Evolutionary conservation across 495 filamentous ascomycete species (phyloP), one percentile per base, ranked within the genome.

Genomic region (Symbiotaphrina buchneri): DNA sequence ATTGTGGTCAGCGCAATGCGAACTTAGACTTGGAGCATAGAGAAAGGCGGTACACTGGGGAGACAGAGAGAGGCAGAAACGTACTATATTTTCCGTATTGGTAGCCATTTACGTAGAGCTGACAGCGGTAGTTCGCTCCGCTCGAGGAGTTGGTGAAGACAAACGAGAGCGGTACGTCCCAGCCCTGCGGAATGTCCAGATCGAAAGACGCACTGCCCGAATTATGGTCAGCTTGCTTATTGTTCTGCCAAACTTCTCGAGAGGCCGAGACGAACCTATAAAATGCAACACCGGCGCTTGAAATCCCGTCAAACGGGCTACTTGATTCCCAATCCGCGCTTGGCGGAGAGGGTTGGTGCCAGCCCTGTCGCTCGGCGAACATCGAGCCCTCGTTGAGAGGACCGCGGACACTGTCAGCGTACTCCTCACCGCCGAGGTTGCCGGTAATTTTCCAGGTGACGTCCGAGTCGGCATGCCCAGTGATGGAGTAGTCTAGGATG

Each of bases 391-490:
- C 79, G 40, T 87, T 87, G 21, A 83, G 43, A 2, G 75, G 78
- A 7, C 79, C 78, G 21, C 75, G 66, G 1, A 51, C 47, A 14
- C 55, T 52, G 40, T 87, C 79, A 0, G 38, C 22, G 47, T 78
- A 82, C 27, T 70, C 47, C 39, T 83, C 76, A 13, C 78, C 77
- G 21, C 68, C 69, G 2, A 83, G 51, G 36, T 87, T 84, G 2
- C 79, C 78, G 0, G 76, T 79, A 8, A 84, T 42, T 46, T 80
- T 82, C 79, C 78, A 84, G 21, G 54, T 59, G 23, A 77, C 59
- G 31, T 33, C 52, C 23, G 52, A 48, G 14, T 54, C 45, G 6
- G 48, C 36, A 10, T 52, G 61, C 18, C 62, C 56, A 7, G 52
- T 48, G 10, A 68, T 50, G 0, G 41, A 33, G 41, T 74, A 81